Base-by-base conservation (phyloP, 371 early-diverging fungal genomes). In the Lichtheimia ramosa region DNA sequence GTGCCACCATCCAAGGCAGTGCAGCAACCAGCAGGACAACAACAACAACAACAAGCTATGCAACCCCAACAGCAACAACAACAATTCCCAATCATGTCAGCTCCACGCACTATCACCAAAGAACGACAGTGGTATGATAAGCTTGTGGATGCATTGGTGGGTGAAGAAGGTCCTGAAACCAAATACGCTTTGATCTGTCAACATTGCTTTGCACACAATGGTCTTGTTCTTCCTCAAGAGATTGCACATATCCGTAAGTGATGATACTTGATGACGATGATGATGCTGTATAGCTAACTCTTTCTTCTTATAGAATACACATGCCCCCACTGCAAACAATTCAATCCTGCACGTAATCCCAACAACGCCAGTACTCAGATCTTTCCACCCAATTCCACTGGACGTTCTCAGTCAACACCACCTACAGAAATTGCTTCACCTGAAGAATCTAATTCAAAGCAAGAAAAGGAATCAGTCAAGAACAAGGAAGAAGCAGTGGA, bases 121-220 rank as follows among this genome's bases (percentile, higher is more conserved):
- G 54, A 54, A 43, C 65, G 54, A 13, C 65, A 65, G 23, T 94
- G 93, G 94, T 87, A 88, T 54, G 94, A 93, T 68, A 90, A 86
- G 66, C 72, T 93, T n/a, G 88, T 94, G 43, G 93, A 93, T 62
- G 89, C 88, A 48, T 77, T 95, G 25, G 88, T 94, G 20, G 96
- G 96, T 7, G 94, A 91, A 43, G 85, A 89, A 14, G 89, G 91
- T 5, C 88, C 90, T 14, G 82, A 88, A 40, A 88, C 83, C 56
- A 90, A 91, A 67, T 95, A 93, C 68, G 97, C 97, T 5, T 77
- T 97, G 41, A 90, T 97, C 41, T 97, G 97, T 65, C 81, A 87
- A 34, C 77, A 84, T 43, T 97, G 97, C 79, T 92, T 83, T 63
- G 83, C 86, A 8, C 96, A 96, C 73, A 96, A 96, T 72, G 97